phyloP scores from a whole-genome alignment of 345 rosid genomes.

The Lenwebbia sp. region DNA sequence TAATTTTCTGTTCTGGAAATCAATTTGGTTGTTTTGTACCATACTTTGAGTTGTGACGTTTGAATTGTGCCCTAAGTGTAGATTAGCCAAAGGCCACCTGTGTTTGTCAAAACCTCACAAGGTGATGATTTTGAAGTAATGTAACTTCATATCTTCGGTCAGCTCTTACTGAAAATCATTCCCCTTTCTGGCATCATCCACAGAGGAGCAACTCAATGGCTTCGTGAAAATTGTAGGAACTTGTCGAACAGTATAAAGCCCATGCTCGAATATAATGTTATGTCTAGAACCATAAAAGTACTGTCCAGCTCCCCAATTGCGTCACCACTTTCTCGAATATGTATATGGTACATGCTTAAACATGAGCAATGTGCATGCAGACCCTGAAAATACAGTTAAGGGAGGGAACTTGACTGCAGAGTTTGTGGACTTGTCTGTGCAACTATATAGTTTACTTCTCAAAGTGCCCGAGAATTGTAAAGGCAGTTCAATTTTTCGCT shows the following conservation, averaged over 20 bases:
- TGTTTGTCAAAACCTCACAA: not conserved
- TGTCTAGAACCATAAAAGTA: not conserved
- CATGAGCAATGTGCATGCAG: not conserved
- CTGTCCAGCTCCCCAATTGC: not conserved
- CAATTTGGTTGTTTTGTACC: not conserved
- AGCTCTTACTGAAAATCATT: not conserved
- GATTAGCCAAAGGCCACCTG: not conserved
- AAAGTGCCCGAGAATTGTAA: not conserved
- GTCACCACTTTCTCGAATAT: not conserved
- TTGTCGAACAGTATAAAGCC: not conserved
- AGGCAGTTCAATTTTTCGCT: not conserved
- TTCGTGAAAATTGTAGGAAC: not conserved
- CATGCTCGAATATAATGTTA: not conserved
- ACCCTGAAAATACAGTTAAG: not conserved
- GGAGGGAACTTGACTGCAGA: not conserved
- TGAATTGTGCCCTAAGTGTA: not conserved
- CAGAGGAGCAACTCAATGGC: not conserved
- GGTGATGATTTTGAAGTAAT: not conserved
- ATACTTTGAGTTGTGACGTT: not conserved
- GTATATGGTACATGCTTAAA: not conserved
- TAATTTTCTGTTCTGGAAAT: not conserved
- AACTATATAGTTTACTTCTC: not conserved
- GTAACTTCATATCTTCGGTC: not conserved
- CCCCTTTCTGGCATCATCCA: not conserved
- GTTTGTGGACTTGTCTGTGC: not conserved